These are phyloP conservation scores for maize (Zea mays) DNA, from an alignment of 176 grass and related monocot species.

Conservation along the genomic window Zm-B73-REFERENCE-NAM-5.0 NC_050101.1:171897001-171897500, in stretches of 20 bases:
- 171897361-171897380: too few species aligned
- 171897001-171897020: slow-evolving; percentile 53
- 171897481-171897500: slow-evolving; percentile 14
- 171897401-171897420: too few species aligned
- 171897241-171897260: neutral
- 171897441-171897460: neutral
- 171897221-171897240: neutral
- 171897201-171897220: neutral
- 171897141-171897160: neutral
- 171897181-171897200: neutral
- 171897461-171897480: slow-evolving; percentile 3
- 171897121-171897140: slow-evolving; percentile 7
- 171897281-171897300: neutral
- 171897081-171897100: neutral
- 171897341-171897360: too few species aligned
- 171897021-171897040: slow-evolving; percentile 52
- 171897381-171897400: too few species aligned
- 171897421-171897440: too few species aligned
- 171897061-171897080: slow-evolving; percentile 3
- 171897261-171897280: neutral
- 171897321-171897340: neutral
- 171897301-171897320: slow-evolving; percentile 13
- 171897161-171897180: neutral
- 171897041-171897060: slow-evolving; percentile 54
- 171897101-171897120: slow-evolving; percentile 17